Base-by-base conservation (phyloP, 495 filamentous ascomycete genomes). In the Melanomma pulvis-pyrius region DNA sequence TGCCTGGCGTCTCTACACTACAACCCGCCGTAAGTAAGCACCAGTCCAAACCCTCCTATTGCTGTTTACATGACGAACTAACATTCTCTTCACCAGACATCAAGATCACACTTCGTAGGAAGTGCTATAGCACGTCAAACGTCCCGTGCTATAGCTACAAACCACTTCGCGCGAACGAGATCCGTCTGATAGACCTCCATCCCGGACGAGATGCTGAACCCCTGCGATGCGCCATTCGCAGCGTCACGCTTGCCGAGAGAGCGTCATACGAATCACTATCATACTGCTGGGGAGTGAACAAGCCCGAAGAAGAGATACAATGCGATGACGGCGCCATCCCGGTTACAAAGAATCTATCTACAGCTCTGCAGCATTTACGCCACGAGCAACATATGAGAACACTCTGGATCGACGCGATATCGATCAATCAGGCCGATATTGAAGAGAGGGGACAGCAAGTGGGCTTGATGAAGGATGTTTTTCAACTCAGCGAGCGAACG, bases 321-420 rank as follows among this genome's bases (percentile, higher is more conserved):
- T 61, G 57, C 26, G 47, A 56, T 19, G 17, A 51, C 11, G 25
- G n/a, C 5, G 15, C 24, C 0, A 22, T 62, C 22, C 22, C 15
- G 21, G 52, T 68, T 12, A 55, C 48, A 12, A 61, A 47, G 12
- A 61, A 55, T 36, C 26, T 62, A 17, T 24, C 22, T 24, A 12
- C 32, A 7, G 57, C 58, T 12, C 44, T 68, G n/a, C 17, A 53
- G 5, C 57, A 41, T 13, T 26, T 62, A 25, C 48, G 58, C 36
- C 22, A 54, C 7, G n/a, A 22, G 4, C 36, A 61, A 15, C 13
- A 8, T 24, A 22, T n/a, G 6, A 53, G 34, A 34, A 32, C 34
- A 15, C 34, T 68, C 9, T 68, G 51, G 65, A 53, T 53, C 9
- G 65, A 63, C 34, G 44, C 34, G 8, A 52, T 68, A 19, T 68